phyloP scores from a whole-genome alignment of 2,329 filamentous ascomycete species.

The Verticillium longisporum region DNA sequence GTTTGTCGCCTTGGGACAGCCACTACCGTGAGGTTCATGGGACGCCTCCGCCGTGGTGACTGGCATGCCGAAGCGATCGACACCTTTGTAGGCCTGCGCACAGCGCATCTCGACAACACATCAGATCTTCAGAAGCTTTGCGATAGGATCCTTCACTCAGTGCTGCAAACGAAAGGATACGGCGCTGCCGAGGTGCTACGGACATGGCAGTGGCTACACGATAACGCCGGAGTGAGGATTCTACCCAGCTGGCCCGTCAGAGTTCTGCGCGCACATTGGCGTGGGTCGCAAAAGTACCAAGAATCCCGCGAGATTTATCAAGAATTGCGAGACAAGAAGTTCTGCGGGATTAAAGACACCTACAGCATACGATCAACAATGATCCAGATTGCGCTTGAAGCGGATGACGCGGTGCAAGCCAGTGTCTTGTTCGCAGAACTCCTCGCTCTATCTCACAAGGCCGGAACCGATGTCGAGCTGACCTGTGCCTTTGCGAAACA shows the following conservation, averaged over 20 bases:
- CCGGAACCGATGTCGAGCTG: constrained; percentile 11
- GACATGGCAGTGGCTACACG: constrained; percentile 1
- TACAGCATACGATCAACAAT: constrained; percentile 5
- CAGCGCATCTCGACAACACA: not conserved
- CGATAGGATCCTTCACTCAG: constrained; percentile 1
- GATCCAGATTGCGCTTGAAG: constrained; percentile 7
- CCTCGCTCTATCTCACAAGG: not conserved
- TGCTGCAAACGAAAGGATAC: constrained; percentile 4
- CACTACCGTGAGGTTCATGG: constrained; percentile 4
- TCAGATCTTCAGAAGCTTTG: constrained; percentile 1
- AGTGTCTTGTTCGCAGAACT: constrained; percentile 1
- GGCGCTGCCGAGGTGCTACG: constrained; percentile 4
- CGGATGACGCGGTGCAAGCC: constrained; percentile 2
- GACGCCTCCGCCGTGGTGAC: not conserved
- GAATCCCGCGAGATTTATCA: constrained; percentile 1
- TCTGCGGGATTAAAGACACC: constrained; percentile 4
- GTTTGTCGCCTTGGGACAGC: not conserved
- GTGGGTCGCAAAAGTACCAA: not conserved
- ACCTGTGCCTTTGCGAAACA: constrained; percentile 26
- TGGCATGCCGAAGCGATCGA: constrained; percentile 7
- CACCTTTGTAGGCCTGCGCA: constrained; percentile 2
- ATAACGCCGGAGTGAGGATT: constrained; percentile 1
- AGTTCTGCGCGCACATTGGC: constrained; percentile 3
- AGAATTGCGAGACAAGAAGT: constrained; percentile 1
- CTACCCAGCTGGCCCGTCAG: not conserved